A percentile compares a stretch with the other conserved stretches of the same genome.
Evolutionary conservation across 2,329 filamentous ascomycete species (phyloP).

Genomic region (Pyrenochaeta sp.): DNA sequence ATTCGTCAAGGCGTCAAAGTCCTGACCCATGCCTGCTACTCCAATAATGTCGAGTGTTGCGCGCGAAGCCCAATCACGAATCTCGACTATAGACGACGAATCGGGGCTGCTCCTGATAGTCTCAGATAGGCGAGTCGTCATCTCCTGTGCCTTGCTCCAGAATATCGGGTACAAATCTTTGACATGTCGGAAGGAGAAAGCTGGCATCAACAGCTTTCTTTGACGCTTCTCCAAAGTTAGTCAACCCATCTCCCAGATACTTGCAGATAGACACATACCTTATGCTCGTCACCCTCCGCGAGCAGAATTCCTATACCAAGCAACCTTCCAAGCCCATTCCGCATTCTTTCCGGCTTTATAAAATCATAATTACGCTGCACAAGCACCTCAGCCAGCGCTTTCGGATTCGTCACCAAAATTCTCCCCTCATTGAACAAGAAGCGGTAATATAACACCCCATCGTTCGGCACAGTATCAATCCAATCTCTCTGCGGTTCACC

Average conservation of each 20-base stretch:
- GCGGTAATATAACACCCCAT: slow-evolving; percentile 63
- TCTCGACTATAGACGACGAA: slow-evolving; percentile 51
- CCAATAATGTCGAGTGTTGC: slow-evolving; percentile 68
- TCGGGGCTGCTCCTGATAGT: slow-evolving; percentile 32
- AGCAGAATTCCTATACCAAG: slow-evolving; percentile 78
- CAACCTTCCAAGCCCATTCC: slow-evolving; percentile 66
- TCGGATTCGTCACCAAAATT: slow-evolving; percentile 56
- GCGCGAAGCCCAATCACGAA: slow-evolving; percentile 58
- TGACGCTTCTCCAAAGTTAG: slow-evolving; percentile 47
- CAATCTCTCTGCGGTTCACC: slow-evolving; percentile 59
- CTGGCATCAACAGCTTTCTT: slow-evolving; percentile 58
- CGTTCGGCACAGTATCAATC: slow-evolving; percentile 63
- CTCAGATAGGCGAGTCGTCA: slow-evolving; percentile 47
- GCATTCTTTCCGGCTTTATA: slow-evolving; percentile 56
- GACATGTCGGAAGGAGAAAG: slow-evolving; percentile 60
- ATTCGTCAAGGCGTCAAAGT: slow-evolving; percentile 62
- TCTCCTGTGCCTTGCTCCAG: slow-evolving; percentile 58
- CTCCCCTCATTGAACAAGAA: slow-evolving; percentile 58
- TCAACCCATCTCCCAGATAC: not conserved
- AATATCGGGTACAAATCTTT: slow-evolving; percentile 60
- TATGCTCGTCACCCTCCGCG: slow-evolving; percentile 92
- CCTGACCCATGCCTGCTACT: slow-evolving; percentile 63
- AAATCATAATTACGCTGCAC: slow-evolving; percentile 62
- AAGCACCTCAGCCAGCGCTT: slow-evolving; percentile 59
- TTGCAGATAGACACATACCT: slow-evolving; percentile 51